phyloP scores from a whole-genome alignment of 2,329 filamentous ascomycete genomes.

The Tolypocladium ovalisporum region DNA sequence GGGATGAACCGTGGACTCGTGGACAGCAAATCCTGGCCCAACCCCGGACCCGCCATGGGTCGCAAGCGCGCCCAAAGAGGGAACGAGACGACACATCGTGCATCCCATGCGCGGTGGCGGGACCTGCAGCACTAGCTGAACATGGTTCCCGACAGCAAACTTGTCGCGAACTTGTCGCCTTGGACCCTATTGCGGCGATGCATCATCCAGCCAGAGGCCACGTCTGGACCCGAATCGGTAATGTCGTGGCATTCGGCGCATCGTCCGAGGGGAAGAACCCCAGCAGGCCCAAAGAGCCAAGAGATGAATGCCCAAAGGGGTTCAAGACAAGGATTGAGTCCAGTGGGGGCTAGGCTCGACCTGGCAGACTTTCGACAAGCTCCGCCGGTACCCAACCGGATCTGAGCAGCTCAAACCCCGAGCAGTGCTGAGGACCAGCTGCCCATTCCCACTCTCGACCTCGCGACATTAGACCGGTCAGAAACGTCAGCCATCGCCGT shows the following conservation, averaged over 20 bases:
- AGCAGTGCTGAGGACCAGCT: not conserved
- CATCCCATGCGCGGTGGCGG: constrained; percentile 13
- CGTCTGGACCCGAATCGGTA: constrained; percentile 16
- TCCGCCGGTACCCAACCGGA: not conserved
- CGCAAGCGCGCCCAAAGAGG: constrained; percentile 15
- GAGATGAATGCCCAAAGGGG: no score
- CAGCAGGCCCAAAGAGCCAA: no score
- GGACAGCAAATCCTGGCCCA: not conserved
- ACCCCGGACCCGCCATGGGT: not conserved
- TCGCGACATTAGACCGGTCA: not conserved
- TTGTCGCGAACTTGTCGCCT: constrained; percentile 1
- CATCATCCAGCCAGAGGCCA: constrained; percentile 14
- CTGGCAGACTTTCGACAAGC: not conserved
- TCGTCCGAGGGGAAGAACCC: not conserved
- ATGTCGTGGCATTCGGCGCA: constrained; percentile 11
- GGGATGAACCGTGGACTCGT: not conserved
- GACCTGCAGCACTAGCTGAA: constrained; percentile 8
- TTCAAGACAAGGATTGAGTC: not conserved
- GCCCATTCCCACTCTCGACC: not conserved
- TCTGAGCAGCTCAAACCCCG: not conserved
- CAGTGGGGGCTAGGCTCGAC: not conserved
- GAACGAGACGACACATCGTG: constrained; percentile 20
- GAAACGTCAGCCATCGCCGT: not conserved
- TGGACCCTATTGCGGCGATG: constrained; percentile 1
- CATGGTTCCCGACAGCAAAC: constrained; percentile 1